A percentile compares a stretch with the other conserved stretches of the same genome.
Conservation (phyloP, 139 green algal species). For the Pleodorina starrii region DNA sequence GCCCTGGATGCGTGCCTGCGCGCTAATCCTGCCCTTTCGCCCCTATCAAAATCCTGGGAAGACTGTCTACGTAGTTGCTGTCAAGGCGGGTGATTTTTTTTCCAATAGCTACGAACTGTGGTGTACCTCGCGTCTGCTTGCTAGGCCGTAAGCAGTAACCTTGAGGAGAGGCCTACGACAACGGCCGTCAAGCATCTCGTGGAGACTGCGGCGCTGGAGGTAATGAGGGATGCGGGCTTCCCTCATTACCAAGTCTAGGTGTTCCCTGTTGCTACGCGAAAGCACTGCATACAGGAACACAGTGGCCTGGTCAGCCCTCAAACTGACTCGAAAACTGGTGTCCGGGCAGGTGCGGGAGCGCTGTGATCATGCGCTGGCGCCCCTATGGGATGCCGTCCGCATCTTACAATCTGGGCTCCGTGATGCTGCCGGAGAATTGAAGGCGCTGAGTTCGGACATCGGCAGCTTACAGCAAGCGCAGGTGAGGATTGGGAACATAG, state of each 20-base stretch:
- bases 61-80: too few relatives aligned
- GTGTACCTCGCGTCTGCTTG: background rate
- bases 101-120: too few relatives aligned
- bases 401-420: slow-evolving; percentile 49
- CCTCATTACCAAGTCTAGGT: too few relatives aligned
- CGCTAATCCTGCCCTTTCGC: too few relatives aligned
- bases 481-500: background rate
- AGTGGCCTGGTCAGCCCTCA: too few relatives aligned
- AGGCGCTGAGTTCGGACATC: background rate
- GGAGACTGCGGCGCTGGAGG: slow-evolving; percentile 40
- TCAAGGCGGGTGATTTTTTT: too few relatives aligned
- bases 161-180: slow-evolving; percentile 56
- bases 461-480: slow-evolving; percentile 29
- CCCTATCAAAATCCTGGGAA: too few relatives aligned
- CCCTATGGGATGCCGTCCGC: slow-evolving; percentile 55
- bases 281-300: too few relatives aligned
- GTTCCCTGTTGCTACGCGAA: too few relatives aligned
- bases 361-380: slow-evolving; percentile 46
- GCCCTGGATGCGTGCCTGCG: too few relatives aligned
- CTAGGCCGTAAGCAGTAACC: slow-evolving; percentile 52
- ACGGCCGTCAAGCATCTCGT: slow-evolving; percentile 44
- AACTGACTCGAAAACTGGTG: too few relatives aligned
- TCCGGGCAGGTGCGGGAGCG: slow-evolving; percentile 36
- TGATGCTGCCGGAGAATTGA: slow-evolving; percentile 38
- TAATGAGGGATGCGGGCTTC: background rate